Percentiles rank a stretch among this genome's conserved stretches.
Evolutionary conservation across 495 filamentous ascomycete species (phyloP).

Genomic region (Chaetomium cochliodes): DNA sequence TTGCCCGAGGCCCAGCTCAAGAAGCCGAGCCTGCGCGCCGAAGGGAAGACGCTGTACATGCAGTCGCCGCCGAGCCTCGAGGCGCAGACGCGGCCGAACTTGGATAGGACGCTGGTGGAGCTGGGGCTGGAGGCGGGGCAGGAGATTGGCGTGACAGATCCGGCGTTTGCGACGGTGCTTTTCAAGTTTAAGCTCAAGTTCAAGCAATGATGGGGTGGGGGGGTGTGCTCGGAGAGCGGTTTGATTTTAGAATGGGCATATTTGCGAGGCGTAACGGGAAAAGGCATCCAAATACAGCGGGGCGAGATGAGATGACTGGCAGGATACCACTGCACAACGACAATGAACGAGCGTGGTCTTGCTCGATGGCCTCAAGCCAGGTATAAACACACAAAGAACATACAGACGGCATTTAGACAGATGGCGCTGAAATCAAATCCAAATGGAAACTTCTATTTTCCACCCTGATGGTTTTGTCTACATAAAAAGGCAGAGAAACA

Average conservation of each 20-base stretch:
- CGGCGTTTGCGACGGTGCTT: slow-evolving; percentile 66
- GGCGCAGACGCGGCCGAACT: slow-evolving; percentile 75
- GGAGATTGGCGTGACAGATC: slow-evolving; percentile 76
- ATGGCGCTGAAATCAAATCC: background rate
- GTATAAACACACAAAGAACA: background rate
- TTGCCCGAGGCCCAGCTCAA: slow-evolving; percentile 83
- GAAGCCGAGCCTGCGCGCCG: slow-evolving; percentile 82
- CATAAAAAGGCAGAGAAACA: slow-evolving; percentile 11
- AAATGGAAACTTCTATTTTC: slow-evolving; percentile 4
- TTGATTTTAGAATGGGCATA: slow-evolving; percentile 6
- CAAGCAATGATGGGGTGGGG: slow-evolving; percentile 22
- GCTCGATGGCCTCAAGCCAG: background rate
- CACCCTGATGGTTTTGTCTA: slow-evolving; percentile 4
- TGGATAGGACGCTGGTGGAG: slow-evolving; percentile 63
- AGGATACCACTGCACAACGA: slow-evolving; percentile 2
- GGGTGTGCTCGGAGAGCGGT: background rate
- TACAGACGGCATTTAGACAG: background rate
- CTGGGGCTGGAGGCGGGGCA: slow-evolving; percentile 52
- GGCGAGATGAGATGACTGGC: background rate
- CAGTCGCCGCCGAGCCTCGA: slow-evolving; percentile 77
- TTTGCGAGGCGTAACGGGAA: slow-evolving; percentile 21
- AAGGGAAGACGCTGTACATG: slow-evolving; percentile 84
- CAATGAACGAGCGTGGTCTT: background rate
- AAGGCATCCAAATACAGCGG: background rate
- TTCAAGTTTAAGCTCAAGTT: slow-evolving; percentile 68